These are phyloP conservation scores for Pisolithus thermaeus DNA, from an alignment of 1,284 basidiomycete genomes.

Conservation along the genomic window DNA sequence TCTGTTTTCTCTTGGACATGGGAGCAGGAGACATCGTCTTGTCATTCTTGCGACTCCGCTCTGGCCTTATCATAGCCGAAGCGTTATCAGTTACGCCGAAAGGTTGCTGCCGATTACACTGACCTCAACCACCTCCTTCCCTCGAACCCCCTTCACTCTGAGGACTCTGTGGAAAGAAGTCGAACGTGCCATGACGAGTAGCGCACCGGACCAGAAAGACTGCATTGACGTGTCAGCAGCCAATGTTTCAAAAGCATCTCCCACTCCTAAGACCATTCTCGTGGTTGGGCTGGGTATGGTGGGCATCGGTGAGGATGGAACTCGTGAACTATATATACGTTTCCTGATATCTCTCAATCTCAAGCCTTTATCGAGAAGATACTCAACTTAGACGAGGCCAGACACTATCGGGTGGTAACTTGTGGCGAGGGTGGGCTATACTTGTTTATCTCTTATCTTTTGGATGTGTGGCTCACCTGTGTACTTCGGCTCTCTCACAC, in stretches of 20 bases:
- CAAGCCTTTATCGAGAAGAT: conserved; percentile 66
- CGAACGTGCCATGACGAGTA: background rate
- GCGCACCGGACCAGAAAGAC: background rate
- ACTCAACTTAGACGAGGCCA: conserved; percentile 45
- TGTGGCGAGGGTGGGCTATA: conserved; percentile 49
- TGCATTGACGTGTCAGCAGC: no score
- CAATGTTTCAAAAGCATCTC: background rate
- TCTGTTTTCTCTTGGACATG: no score
- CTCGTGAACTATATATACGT: background rate
- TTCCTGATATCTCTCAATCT: conserved; percentile 6
- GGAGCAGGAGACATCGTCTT: background rate
- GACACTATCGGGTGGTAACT: conserved; percentile 52
- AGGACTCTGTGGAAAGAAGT: background rate
- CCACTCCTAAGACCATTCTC: conserved; percentile 29
- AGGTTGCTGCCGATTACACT: background rate
- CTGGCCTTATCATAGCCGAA: background rate
- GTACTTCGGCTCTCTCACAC: background rate
- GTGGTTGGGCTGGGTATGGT: conserved; percentile 69
- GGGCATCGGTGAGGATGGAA: conserved; percentile 44
- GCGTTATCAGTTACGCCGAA: background rate
- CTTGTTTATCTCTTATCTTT: conserved; percentile 19
- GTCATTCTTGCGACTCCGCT: background rate
- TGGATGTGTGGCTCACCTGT: conserved; percentile 10
- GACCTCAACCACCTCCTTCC: background rate
- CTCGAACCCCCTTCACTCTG: background rate